Conservation (phyloP, 495 filamentous ascomycete genomes). For the Lasiosphaeria hispida region DNA sequence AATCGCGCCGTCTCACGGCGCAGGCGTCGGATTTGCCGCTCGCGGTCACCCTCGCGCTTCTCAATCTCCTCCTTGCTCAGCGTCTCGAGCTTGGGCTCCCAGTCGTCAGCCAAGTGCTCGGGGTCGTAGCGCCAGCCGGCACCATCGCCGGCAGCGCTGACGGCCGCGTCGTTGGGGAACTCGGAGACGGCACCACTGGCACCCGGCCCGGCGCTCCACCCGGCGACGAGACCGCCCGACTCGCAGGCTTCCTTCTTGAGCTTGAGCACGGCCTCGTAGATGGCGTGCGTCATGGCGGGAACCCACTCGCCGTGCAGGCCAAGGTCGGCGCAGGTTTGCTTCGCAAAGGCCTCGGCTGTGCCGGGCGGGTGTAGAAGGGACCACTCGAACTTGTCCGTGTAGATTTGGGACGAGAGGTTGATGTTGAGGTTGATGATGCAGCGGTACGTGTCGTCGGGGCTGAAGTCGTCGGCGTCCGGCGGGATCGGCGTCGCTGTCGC, state of each 20-base stretch:
- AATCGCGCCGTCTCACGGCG: constrained; percentile 90
- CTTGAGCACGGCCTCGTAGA: constrained; percentile 91
- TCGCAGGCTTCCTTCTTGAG: constrained; percentile 96
- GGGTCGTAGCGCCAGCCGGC: constrained; percentile 95
- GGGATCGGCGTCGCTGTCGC: constrained; percentile 28
- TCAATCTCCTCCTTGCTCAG: constrained; percentile 96
- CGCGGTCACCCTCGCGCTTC: constrained; percentile 91
- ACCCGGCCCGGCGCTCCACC: constrained; percentile 46
- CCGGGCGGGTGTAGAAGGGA: constrained; percentile 89
- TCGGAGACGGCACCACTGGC: constrained; percentile 60
- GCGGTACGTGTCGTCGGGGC: constrained; percentile 87
- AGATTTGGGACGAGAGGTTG: constrained; percentile 86
- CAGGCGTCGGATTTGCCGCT: constrained; percentile 81
- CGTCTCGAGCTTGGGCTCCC: constrained; percentile 90
- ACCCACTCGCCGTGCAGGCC: constrained; percentile 92
- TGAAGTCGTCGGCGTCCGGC: constrained; percentile 34
- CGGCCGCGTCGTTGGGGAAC: constrained; percentile 85
- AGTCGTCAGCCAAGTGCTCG: constrained; percentile 83
- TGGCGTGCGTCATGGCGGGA: constrained; percentile 88
- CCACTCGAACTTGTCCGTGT: constrained; percentile 98
- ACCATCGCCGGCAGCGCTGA: constrained; percentile 54
- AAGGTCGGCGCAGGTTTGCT: constrained; percentile 85
- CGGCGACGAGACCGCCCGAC: constrained; percentile 72
- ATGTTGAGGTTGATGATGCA: constrained; percentile 90
- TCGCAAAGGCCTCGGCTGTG: constrained; percentile 88